Base-by-base conservation (phyloP, 2,329 filamentous ascomycete species). In the Fusarium sp. region DNA sequence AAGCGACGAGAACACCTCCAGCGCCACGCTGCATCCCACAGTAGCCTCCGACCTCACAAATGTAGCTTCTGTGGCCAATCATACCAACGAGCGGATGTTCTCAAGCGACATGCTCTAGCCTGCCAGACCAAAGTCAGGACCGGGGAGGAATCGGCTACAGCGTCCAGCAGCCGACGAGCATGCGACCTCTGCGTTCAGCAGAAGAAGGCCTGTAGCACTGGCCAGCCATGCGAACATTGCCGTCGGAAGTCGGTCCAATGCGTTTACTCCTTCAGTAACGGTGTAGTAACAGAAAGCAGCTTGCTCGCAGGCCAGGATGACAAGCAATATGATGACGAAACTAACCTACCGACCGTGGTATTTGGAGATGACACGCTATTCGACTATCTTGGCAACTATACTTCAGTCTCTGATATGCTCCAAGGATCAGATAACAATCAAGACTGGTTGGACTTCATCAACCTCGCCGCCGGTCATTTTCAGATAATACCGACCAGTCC, bases 301-400 rank as follows among this genome's bases (percentile, higher is more conserved):
- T 25, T 53, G 32, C 2, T 5, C 4, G 18, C n/a, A 2, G 25
- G 25, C 3, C 35, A 30, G 11, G 4, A n/a, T 30, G 35, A 23
- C 10, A 23, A 25, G 35, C 21, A n/a, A n/a, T n/a, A 9, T 28
- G 23, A 1, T 3, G 18, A 21, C 4, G 35, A 40, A n/a, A 5
- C 9, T 5, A 19, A 6, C 10, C 16, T 9, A 2, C 12, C n/a
- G 7, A 35, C 57, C 0, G 43, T 42, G 7, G 35, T 35, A 2
- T 64, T 49, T 30, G 57, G 35, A 16, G 60, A 50, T 11, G 30
- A 33, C 1, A 6, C 57, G 2, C 10, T 62, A 1, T 64, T 62
- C 12, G 60, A 64, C 8, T 64, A 64, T 12, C 57, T 64, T 3
- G 57, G 60, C 3, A 62, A 62, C 23, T 64, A 23, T n/a, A 62